Conservation (phyloP, 1,284 basidiomycete species). For the Athelia sp. region DNA sequence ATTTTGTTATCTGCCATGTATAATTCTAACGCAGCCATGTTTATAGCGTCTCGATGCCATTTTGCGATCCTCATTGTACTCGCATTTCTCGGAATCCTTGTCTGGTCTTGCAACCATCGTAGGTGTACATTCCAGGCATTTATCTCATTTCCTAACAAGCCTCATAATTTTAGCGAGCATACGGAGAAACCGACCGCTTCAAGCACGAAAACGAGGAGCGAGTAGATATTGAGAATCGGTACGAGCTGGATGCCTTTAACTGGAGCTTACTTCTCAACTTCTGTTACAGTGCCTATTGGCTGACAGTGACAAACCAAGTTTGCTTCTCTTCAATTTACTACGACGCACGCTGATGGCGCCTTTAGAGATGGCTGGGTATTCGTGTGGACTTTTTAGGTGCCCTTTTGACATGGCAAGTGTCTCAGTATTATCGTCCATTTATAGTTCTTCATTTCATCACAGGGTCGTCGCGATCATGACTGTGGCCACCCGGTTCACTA, state of each 20-base stretch:
- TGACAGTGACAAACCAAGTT: conserved; percentile 77
- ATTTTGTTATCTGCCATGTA: conserved; percentile 2
- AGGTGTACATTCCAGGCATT: too few species aligned
- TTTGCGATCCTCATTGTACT: conserved; percentile 66
- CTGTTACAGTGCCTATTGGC: conserved; percentile 69
- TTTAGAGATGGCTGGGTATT: conserved; percentile 83
- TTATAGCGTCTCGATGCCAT: conserved; percentile 57
- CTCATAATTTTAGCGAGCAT: conserved; percentile 44
- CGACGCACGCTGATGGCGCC: conserved; percentile 4
- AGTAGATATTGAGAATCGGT: conserved; percentile 86
- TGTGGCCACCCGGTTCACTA: conserved; percentile 66
- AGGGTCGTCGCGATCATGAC: conserved; percentile 72
- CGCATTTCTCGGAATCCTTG: conserved; percentile 87
- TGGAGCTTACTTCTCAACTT: conserved; percentile 2
- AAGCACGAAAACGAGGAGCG: conserved; percentile 66
- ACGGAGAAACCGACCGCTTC: conserved; percentile 71
- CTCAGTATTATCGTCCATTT: too few species aligned
- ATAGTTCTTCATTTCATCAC: too few species aligned
- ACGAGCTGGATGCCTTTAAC: conserved; percentile 7
- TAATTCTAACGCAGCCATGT: too few species aligned
- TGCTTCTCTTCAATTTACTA: conserved; percentile 14
- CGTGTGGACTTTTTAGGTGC: conserved; percentile 84
- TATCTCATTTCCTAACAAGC: too few species aligned
- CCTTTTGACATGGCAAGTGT: conserved; percentile 55
- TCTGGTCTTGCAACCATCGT: conserved; percentile 79